These are phyloP conservation scores for Scedosporium boydii DNA, from an alignment of 2,329 filamentous ascomycete species.

Conservation along the genomic window DNA sequence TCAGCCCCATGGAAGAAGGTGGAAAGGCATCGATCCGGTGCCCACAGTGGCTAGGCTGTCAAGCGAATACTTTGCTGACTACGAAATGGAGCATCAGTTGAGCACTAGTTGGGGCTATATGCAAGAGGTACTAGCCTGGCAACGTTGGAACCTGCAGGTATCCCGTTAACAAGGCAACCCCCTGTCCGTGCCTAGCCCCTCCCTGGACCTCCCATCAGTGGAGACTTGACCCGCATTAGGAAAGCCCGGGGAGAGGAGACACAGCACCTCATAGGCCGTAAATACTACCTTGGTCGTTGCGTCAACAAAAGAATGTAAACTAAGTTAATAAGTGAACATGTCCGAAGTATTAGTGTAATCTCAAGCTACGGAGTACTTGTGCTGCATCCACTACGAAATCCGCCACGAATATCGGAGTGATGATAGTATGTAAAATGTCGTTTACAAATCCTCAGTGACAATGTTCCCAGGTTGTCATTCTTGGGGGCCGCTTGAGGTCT, in stretches of 20 bases:
- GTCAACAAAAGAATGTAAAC: too few relatives aligned
- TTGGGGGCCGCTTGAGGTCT: too few relatives aligned
- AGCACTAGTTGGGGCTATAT: too few relatives aligned
- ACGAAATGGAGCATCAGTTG: background rate
- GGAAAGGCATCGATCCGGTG: slow-evolving; percentile 1
- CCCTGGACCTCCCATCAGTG: background rate
- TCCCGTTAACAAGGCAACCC: background rate
- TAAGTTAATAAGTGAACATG: too few relatives aligned
- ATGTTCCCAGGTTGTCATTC: too few relatives aligned
- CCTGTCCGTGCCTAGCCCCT: background rate
- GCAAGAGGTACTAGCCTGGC: too few relatives aligned
- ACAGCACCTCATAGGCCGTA: background rate
- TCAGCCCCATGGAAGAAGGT: slow-evolving; percentile 7
- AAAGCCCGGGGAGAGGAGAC: background rate
- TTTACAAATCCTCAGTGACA: too few relatives aligned
- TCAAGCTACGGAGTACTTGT: too few relatives aligned
- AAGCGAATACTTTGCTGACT: background rate
- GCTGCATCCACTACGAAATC: too few relatives aligned
- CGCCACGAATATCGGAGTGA: too few relatives aligned
- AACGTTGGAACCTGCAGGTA: background rate
- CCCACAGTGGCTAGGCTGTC: slow-evolving; percentile 1
- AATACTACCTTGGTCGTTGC: background rate
- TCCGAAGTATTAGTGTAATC: too few relatives aligned
- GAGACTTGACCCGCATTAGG: background rate
- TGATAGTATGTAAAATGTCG: too few relatives aligned